Base-by-base conservation (phyloP, 768 basidiomycete species). In the Lactarius evosmus region DNA sequence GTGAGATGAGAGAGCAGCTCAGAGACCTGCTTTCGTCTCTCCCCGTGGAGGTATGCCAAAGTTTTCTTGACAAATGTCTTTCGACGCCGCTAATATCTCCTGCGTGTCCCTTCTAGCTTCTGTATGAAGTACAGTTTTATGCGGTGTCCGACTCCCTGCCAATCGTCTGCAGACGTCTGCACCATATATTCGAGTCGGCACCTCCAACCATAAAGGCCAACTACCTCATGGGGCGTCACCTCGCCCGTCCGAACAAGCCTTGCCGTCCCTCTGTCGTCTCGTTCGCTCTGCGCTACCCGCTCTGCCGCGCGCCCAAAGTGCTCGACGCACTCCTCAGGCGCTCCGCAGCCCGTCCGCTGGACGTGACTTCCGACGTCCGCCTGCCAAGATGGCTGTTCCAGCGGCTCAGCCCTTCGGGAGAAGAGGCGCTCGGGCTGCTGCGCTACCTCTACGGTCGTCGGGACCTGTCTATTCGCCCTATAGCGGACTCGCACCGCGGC, bases 121-220 rank as follows among this genome's bases (percentile, higher is more conserved):
- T 95, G 0, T 87, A 89, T 69, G 84, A 93, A 61, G 80, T 96
- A 16, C 89, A 94, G 67, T 80, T 90, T 19, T 79, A 79, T 66
- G 85, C 92, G 0, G 75, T 85, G 7, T 92, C 90, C 3, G 78
- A 83, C 19, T 69, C 76, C 38, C 76, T 97, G 8, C 92, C 93
- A 0, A 74, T 74, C 56, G 76, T 82, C 34, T 89, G 82, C 66
- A 81, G 75, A 63, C 73, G 78, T 41, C 72, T 95, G 22, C 72
- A 83, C 65, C 46, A 71, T 16, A 76, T 88, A 16, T 89, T 88
- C 76, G 74, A 78, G 9, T 72, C 75, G 2, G 80, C 89, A 0
- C 82, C 89, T 0, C 60, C 82, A 0, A 80, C 81, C 5, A 85
- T 86, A 67, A 82, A 81, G 8, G 91, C 89, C 19, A 78, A 80